Conservation (phyloP, 495 filamentous ascomycete species). For the Daldinia loculata region DNA sequence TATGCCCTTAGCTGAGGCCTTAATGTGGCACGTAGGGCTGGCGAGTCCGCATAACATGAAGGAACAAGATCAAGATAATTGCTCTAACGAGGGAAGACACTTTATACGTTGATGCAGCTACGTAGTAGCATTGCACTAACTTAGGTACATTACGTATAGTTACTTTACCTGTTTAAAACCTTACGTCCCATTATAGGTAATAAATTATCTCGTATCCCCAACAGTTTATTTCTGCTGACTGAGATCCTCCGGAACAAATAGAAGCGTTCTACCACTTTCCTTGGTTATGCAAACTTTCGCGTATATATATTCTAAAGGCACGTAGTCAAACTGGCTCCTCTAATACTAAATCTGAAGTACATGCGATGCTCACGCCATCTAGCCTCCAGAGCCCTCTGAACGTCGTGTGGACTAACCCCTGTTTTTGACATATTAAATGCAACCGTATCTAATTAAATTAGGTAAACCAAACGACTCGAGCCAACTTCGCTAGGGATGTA, state of each 20-base stretch:
- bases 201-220: neutral
- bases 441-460: too few relatives aligned
- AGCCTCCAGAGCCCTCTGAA: too few relatives aligned
- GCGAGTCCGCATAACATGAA: neutral
- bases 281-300: neutral
- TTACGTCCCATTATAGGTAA: neutral
- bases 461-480: too few relatives aligned
- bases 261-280: neutral
- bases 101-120: neutral
- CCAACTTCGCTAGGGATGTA: too few relatives aligned
- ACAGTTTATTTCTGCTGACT: constrained; percentile 12
- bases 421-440: too few relatives aligned
- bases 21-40: constrained; percentile 31
- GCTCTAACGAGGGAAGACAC: neutral
- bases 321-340: too few relatives aligned
- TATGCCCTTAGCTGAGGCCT: constrained; percentile 27
- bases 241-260: constrained; percentile 20
- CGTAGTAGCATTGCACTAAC: neutral
- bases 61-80: neutral
- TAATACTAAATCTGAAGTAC: too few relatives aligned
- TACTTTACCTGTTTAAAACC: neutral
- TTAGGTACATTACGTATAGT: neutral
- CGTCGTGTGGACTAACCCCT: too few relatives aligned
- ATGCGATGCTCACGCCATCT: too few relatives aligned
- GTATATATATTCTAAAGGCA: neutral